Evolutionary conservation across 2,329 filamentous ascomycete genomes (phyloP).

Genomic region (Penicillium crustosum): DNA sequence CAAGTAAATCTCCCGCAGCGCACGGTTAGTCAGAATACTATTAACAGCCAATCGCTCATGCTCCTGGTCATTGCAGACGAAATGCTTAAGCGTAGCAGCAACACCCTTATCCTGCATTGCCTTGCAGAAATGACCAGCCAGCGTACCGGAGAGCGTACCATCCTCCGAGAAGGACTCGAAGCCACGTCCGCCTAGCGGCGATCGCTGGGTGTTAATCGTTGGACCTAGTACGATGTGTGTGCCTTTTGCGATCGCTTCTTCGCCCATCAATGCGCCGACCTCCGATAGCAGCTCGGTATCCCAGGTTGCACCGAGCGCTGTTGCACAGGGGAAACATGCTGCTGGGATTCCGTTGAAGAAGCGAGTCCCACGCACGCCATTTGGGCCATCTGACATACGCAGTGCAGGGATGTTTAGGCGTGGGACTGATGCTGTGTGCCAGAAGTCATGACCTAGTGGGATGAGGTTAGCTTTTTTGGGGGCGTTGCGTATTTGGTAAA

Average conservation of each 20-base stretch:
- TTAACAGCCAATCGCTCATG: conserved; percentile 46
- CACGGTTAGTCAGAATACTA: conserved; percentile 50
- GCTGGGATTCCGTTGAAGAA: conserved; percentile 69
- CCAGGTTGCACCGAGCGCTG: conserved; percentile 77
- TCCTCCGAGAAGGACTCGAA: conserved; percentile 89
- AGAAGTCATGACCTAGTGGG: conserved; percentile 57
- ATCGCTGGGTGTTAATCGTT: conserved; percentile 78
- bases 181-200: conserved; percentile 78
- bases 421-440: conserved; percentile 65
- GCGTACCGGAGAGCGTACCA: conserved; percentile 70
- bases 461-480: background rate
- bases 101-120: conserved; percentile 73
- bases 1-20: conserved; percentile 63
- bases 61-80: conserved; percentile 50
- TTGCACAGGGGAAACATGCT: conserved; percentile 75
- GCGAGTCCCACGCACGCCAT: conserved; percentile 66
- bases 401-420: conserved; percentile 64
- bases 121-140: conserved; percentile 70
- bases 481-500: conserved; percentile 11
- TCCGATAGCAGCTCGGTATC: conserved; percentile 68
- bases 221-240: conserved; percentile 73
- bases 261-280: conserved; percentile 68
- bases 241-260: conserved; percentile 71
- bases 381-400: conserved; percentile 69
- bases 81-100: conserved; percentile 73